These are phyloP conservation scores for Fusarium sororula DNA, from an alignment of 2,329 filamentous ascomycete genomes.

Conservation along the genomic window DNA sequence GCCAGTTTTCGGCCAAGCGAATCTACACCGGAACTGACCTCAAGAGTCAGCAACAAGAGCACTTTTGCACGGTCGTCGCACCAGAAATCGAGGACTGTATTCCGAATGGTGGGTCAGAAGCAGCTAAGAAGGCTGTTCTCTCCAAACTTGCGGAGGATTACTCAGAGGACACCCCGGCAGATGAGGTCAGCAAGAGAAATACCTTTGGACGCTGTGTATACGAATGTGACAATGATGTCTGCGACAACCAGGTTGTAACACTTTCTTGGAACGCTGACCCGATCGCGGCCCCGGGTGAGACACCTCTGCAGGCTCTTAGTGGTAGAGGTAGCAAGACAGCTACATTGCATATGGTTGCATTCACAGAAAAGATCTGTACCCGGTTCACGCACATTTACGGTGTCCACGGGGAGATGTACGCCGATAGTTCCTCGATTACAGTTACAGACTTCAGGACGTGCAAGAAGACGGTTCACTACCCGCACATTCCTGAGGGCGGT, in stretches of 20 bases:
- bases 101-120: neutral
- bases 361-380: neutral
- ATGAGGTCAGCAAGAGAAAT: neutral
- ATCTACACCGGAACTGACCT: neutral
- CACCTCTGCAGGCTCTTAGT: neutral
- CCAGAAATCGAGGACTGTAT: neutral
- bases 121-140: neutral
- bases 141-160: neutral
- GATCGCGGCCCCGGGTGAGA: neutral
- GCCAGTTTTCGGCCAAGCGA: neutral
- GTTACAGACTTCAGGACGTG: neutral
- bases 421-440: neutral
- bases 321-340: neutral
- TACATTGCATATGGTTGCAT: neutral
- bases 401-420: neutral
- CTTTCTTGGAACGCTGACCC: neutral
- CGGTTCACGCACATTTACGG: neutral
- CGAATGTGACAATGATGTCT: neutral
- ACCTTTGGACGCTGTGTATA: neutral
- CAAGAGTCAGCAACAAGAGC: neutral
- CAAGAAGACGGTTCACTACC: neutral
- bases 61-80: neutral
- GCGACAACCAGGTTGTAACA: neutral
- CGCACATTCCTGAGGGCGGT: neutral
- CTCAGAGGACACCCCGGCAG: neutral